Evolutionary conservation across 352 stramenopile genomes (phyloP), one percentile per base, ranked within the genome.

Genomic region (Albugo candida): DNA sequence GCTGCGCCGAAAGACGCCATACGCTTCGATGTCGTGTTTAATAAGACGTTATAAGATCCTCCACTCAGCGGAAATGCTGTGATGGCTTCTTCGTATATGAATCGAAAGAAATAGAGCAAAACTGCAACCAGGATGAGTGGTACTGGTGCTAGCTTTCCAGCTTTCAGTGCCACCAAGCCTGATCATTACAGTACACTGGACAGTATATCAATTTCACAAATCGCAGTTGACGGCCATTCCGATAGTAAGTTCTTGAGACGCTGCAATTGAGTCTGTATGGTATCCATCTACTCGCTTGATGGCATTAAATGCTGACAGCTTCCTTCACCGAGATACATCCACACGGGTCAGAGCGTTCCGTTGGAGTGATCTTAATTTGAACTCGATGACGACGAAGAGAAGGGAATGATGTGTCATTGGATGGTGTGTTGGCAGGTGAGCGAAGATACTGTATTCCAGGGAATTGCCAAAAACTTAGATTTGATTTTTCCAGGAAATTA

Each of bases 131-230:
- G 55, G 0, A 81, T 27, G 41, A 93, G 63, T 14, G 73, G 72
- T 1, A 94, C 48, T 0, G 81, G 81, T 49, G 74, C 79, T 44
- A 95, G 57, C 52, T 81, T 86, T 13, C 80, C 80, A 0, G 77
- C 55, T 21, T 69, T 75, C 21, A 61, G 50, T 2, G 55, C 51
- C 16, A 72, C 64, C 5, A 59, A 59, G 4, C 55, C 61, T 1
- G 67, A 49, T 21, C 65, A 63, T 50, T 91, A 91, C n/a, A 92
- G 61, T 21, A 77, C 81, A 47, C 73, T 92, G 36, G 64, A 77
- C 13, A 92, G 54, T 56, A 95, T 92, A 49, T 95, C 82, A 55
- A 94, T 95, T 17, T 81, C 83, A 24, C 60, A 84, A 56, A 93
- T 93, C 11, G 78, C 60, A 0, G 83, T 95, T 14, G 83, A 70